These are phyloP conservation scores for Glycine latifolia DNA, from an alignment of 306 rosid species.

Conservation along the genomic window DNA sequence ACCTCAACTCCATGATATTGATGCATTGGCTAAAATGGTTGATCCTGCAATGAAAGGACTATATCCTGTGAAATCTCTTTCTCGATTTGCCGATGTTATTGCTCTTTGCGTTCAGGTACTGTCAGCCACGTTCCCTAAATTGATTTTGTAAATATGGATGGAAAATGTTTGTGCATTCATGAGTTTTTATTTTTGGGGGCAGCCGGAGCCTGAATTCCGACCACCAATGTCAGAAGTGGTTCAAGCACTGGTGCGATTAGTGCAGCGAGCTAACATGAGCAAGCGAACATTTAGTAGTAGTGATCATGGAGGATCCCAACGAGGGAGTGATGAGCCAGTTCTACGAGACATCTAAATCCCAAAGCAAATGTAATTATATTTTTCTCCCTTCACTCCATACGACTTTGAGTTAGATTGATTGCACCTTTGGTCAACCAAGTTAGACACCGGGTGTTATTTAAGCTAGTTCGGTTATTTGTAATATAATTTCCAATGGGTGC, in stretches of 20 bases:
- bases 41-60: constrained; percentile 87
- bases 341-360: constrained; percentile 54
- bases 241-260: constrained; percentile 85
- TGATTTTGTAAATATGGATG: constrained; percentile 1
- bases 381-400: too few relatives aligned
- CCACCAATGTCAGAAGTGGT: constrained; percentile 99
- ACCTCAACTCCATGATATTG: constrained; percentile 98
- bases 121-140: neutral
- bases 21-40: constrained; percentile 90
- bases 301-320: constrained; percentile 74
- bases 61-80: constrained; percentile 93
- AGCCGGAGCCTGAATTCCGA: constrained; percentile 98
- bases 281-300: constrained; percentile 82
- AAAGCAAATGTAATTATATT: constrained; percentile 32
- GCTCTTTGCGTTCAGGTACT: constrained; percentile 98
- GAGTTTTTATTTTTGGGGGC: constrained; percentile 33
- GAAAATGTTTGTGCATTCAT: too few relatives aligned
- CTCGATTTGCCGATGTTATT: constrained; percentile 95
- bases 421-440: too few relatives aligned
- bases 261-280: constrained; percentile 98
- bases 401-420: too few relatives aligned
- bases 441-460: constrained; percentile 46
- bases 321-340: constrained; percentile 61
- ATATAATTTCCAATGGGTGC: constrained; percentile 41
- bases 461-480: constrained; percentile 42